Base-by-base conservation (phyloP, 768 basidiomycete species). In the Dictyophora rubrovolvata region DNA sequence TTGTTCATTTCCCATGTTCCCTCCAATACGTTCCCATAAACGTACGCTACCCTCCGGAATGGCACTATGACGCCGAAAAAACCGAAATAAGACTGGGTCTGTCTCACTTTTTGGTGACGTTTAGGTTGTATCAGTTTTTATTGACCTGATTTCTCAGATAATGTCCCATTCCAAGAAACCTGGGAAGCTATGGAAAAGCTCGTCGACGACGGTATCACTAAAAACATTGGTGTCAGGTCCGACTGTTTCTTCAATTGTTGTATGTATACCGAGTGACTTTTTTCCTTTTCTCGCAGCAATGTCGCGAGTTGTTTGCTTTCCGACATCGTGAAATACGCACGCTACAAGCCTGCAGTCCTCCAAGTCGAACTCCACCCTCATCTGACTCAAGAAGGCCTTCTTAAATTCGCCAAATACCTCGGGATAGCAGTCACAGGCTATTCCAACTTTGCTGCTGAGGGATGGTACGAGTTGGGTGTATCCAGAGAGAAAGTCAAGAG, bases 1-100 rank as follows among this genome's bases (percentile, higher is more conserved):
- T 88, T 47, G 74, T 93, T 54, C 93, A 94, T 71, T 93, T 93
- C 79, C 92, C 92, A 20, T 76, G 93, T 63, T 73, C 91, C 28
- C 75, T 95, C 63, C 68, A 83, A 69, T 91, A 92, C 65, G 87
- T 93, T 54, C 86, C 90, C 67, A 86, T 87, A 48, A 67, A 69
- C 20, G 80, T 83, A 66, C 80, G 82, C 62, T 93, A 89, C 71
- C 90, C 92, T 48, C 84, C 89, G 9, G 89, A 85, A 67, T 93
- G 92, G 92, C 81, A 70, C 54, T 85, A 80, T 34, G 84, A 87
- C 55, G 83, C 89, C 66, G 80, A 80, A 36, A 64, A 55, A 52
- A 53, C 49, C 60, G 83, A 81, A 65, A 82, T 89, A 34, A 72
- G 82, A 63, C 77, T 84, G 42, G 78, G 84, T 84, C 70, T 70